These are phyloP conservation scores for Botryotinia narcissicola DNA, from an alignment of 2,329 filamentous ascomycete genomes.

Conservation along the genomic window DNA sequence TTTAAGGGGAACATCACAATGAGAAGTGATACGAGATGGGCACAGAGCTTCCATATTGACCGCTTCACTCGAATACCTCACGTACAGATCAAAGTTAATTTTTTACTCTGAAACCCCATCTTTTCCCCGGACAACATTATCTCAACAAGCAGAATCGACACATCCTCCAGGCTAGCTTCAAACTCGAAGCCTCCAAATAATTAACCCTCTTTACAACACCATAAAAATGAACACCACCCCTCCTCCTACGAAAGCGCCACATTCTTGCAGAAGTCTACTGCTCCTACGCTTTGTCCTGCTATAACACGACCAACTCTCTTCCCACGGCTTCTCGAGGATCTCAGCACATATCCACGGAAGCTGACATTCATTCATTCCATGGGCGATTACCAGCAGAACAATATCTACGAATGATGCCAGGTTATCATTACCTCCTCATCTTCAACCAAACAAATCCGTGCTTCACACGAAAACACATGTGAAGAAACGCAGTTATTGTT, in stretches of 20 bases:
- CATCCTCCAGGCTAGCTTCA: no score
- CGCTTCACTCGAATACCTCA: background rate
- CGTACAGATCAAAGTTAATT: background rate
- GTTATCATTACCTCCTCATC: background rate
- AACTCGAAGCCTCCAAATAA: background rate
- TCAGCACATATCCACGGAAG: background rate
- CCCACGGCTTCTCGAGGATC: background rate
- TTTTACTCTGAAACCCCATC: background rate
- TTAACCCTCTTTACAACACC: background rate
- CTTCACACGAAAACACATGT: background rate
- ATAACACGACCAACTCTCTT: background rate
- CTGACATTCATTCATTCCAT: background rate
- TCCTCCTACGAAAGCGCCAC: background rate
- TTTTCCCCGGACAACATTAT: no score
- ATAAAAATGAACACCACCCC: background rate
- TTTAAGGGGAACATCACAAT: background rate
- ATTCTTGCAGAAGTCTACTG: background rate
- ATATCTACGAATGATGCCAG: background rate
- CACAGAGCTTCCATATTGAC: background rate
- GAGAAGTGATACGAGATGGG: conserved; percentile 6
- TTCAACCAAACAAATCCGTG: no score
- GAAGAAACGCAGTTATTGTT: no score
- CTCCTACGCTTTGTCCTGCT: background rate
- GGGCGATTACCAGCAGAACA: accelerated
- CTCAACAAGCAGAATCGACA: background rate